Percentiles rank a stretch among this genome's conserved stretches.
These are phyloP conservation scores for Anaeramoeba ignava DNA, from an alignment of 78 protist species.

Conservation along the genomic window DNA sequence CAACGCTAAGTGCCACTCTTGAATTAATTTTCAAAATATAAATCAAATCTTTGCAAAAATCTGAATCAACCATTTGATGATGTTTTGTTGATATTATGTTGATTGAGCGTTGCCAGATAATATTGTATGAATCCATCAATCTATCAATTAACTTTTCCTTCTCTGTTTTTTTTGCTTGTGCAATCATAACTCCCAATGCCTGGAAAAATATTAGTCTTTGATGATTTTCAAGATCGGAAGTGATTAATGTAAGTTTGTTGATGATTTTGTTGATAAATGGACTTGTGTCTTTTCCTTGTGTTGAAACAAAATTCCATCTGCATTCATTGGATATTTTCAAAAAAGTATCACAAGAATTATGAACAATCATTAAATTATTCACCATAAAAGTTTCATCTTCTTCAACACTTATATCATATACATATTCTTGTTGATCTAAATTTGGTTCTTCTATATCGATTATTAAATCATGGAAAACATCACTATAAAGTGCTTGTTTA, in stretches of 20 bases:
- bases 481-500: too few species aligned
- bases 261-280: slow-evolving; percentile 83
- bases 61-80: not conserved
- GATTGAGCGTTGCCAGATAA: slow-evolving; percentile 35
- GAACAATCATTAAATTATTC: too few species aligned
- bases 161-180: slow-evolving; percentile 21
- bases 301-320: slow-evolving; percentile 58
- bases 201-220: slow-evolving; percentile 86
- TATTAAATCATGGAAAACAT: too few species aligned
- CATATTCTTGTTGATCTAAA: too few species aligned
- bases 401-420: too few species aligned
- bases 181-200: slow-evolving; percentile 82
- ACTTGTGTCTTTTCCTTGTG: slow-evolving; percentile 35
- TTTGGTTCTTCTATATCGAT: too few species aligned
- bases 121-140: slow-evolving; percentile 76
- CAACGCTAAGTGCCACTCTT: not conserved
- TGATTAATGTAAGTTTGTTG: slow-evolving; percentile 24
- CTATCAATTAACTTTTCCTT: slow-evolving; percentile 40
- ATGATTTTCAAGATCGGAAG: not conserved
- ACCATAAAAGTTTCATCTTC: too few species aligned
- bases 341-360: slow-evolving; percentile 97
- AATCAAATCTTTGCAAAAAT: not conserved
- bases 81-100: not conserved
- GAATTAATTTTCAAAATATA: not conserved
- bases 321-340: slow-evolving; percentile 91